A percentile compares a stretch with the other conserved stretches of the same genome.
Conservation (phyloP, 805 yeast species). For the Saccharomycopsis guyanensis region DNA sequence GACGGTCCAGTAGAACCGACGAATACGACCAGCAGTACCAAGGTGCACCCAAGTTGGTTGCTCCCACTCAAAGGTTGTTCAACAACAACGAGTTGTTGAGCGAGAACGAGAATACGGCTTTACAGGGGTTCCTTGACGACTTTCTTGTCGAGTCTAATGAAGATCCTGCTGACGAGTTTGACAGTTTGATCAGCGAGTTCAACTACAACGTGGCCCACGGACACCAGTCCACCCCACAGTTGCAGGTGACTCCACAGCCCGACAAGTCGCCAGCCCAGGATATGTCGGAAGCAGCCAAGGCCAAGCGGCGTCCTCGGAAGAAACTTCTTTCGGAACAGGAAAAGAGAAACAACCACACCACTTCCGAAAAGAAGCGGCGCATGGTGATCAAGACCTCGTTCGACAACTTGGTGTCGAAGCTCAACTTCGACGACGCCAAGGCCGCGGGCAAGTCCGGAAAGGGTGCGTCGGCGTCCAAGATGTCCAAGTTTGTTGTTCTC, state of each 20-base stretch:
- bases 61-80: not conserved
- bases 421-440: constrained; percentile 21
- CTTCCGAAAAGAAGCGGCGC: constrained; percentile 34
- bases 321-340: constrained; percentile 28
- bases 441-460: not conserved
- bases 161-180: constrained; percentile 9
- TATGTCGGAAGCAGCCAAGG: not conserved
- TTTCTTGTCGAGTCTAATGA: constrained; percentile 15
- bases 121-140: constrained; percentile 20
- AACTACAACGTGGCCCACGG: not conserved
- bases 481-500: constrained; percentile 25
- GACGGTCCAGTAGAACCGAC: not conserved
- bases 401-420: constrained; percentile 27
- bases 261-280: not conserved
- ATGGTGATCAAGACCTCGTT: constrained; percentile 31
- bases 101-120: constrained; percentile 18
- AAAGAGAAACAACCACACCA: constrained; percentile 31
- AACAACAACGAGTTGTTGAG: constrained; percentile 11
- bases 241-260: not conserved
- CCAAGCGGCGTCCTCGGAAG: constrained; percentile 22
- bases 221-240: not conserved
- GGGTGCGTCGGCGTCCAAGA: constrained; percentile 15
- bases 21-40: not conserved
- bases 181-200: constrained; percentile 6
- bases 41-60: not conserved